Base-by-base conservation (phyloP, 148 eudicot species). In the Rhododendron vialii region DNA sequence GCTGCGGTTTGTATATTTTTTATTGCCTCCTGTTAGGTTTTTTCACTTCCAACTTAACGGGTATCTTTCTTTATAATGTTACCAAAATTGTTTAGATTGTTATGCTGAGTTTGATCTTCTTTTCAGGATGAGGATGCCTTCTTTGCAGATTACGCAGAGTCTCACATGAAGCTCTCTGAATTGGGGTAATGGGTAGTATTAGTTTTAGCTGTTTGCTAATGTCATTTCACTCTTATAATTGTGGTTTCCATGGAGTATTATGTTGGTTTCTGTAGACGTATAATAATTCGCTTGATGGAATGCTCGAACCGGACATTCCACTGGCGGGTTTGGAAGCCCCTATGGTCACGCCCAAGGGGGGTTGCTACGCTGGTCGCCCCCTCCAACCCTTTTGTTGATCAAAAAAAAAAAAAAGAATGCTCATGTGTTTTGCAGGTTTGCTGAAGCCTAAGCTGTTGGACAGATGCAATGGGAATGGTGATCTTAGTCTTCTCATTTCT, bases 111-210 rank as follows among this genome's bases (percentile, higher is more conserved):
- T 28, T 12, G 14, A 20, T 57, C 48, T 41, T 80, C 30, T n/a
- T 65, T 77, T 22, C 84, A 95, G 99, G 99, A 96, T 82, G 99
- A 96, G 87, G 99, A 96, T 90, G 98, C 97, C 10, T 96, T 96
- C 97, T 95, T 96, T 84, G 94, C 94, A 0, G 97, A 96, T 85
- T 96, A 95, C 88, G 96, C 98, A 45, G 96, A 82, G 86, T 92
- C 99, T 86, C 99, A 96, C 89, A 41, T 90, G 91, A 96, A 95
- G 88, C 96, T 96, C 71, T 96, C 98, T 65, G 99, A 96, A 85
- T 89, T 96, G 35, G 99, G 98, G 98, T 96, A 36, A 38, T 67
- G 35, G 0, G 15, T 45, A 38, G 4, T 20, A 77, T 63, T 67
- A 26, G 35, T 67, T n/a, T 67, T 26, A 26, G 28, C 35, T 67